Base-by-base conservation (phyloP, 768 basidiomycete genomes). In the Rhizopogon salebrosus region DNA sequence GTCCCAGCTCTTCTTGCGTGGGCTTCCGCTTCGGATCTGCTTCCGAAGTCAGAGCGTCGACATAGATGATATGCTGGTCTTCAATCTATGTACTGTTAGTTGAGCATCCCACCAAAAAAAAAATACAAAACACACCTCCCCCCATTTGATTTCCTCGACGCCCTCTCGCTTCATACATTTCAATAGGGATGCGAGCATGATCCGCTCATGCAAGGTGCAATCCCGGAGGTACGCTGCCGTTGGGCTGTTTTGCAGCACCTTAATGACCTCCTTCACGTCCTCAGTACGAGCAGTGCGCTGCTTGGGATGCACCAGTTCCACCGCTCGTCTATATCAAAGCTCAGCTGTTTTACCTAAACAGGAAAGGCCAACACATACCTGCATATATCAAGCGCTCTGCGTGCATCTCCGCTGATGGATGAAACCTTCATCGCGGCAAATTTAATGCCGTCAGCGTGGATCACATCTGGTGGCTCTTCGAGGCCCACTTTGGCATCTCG, bases 351-450 rank as follows among this genome's bases (percentile, higher is more conserved):
- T 41, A 16, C 14, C 34, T 35, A 11, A 31, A 36, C 18, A 36
- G 36, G 35, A 9, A n/a, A 40, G 20, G 22, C 41, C n/a, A 45
- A 24, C 3, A 69, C 76, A 48, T 54, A 89, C 84, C 95, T 77
- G 71, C 93, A 97, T 41, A 95, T 88, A 64, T 99, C 97, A 53
- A 99, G 75, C 5, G 95, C 89, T 27, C 95, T 78, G 49, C 97
- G 75, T 1, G 97, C 97, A 66, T 99, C 97, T 24, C 97, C 97
- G 52, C 92, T 95, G 53, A 97, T 90, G 9, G 71, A 74, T 2
- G 85, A 81, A 53, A 87, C 84, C 61, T 81, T 83, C 68, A 82
- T 92, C 1, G 95, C 87, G 3, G 92, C 92, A 54, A 93, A 82
- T 63, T 83, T 87, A 57, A 98, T 79, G 1, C 89, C 95, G 61